Evolutionary conservation across 2,329 filamentous ascomycete genomes (phyloP).

Genomic region (Pseudogymnoascus sp.): DNA sequence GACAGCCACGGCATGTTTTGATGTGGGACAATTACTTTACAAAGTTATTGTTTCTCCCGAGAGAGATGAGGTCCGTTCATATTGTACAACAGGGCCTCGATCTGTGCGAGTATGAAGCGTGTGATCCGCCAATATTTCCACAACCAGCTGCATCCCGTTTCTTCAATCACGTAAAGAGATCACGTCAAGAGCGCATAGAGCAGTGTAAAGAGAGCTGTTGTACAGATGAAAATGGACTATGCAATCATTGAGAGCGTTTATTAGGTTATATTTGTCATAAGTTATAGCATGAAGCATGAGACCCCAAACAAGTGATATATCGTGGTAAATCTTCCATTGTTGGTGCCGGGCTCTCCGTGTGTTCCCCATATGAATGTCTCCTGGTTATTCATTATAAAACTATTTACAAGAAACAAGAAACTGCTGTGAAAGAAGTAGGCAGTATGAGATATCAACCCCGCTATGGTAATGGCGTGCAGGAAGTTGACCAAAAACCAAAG

Average conservation of each 20-base stretch:
- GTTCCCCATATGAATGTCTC: background rate
- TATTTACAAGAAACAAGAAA: background rate
- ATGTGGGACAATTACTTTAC: background rate
- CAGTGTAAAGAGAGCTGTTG: background rate
- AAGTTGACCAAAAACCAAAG: background rate
- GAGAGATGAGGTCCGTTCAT: background rate
- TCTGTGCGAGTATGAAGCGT: background rate
- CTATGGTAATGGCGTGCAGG: background rate
- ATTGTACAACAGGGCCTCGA: background rate
- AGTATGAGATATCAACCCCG: background rate
- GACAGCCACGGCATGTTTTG: background rate
- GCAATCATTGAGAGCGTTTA: background rate
- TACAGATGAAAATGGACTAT: background rate
- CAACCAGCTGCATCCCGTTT: background rate
- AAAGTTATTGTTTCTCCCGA: background rate
- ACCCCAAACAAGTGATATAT: slow-evolving; percentile 3
- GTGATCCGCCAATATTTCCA: slow-evolving; percentile 1
- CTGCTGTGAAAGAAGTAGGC: background rate
- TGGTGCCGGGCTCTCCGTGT: background rate
- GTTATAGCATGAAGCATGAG: background rate
- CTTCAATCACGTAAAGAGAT: slow-evolving; percentile 5
- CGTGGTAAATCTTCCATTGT: background rate
- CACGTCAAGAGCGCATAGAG: background rate
- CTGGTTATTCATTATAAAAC: background rate
- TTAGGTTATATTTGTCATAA: slow-evolving; percentile 4